Base-by-base conservation (phyloP, 1,139 yeast species). In the Groenewaldozyma sp. region DNA sequence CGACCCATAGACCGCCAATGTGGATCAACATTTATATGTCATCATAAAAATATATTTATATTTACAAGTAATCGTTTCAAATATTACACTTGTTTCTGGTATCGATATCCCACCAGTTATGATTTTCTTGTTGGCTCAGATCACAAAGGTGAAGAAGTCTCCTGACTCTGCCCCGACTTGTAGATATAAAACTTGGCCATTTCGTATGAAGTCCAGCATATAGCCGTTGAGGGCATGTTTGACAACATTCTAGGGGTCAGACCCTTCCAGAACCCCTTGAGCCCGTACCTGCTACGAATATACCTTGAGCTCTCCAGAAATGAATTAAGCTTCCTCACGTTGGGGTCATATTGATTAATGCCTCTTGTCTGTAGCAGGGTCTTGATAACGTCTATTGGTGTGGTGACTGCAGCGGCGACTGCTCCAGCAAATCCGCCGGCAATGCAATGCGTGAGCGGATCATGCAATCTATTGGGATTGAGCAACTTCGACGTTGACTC, bases 351-450 rank as follows among this genome's bases (percentile, higher is more conserved):
- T 7, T 36, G 32, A 29, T 44, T 44, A 26, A 48, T 28, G 13
- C 82, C 80, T 48, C 74, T 71, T 4, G 94, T 82, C 63, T 91
- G 99, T 49, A 91, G 65, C 18, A 88, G 76, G 0, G 99, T 91
- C 63, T 91, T 91, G 52, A 91, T 76, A 56, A 95, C 94, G 60
- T 91, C 99, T 47, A 91, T 71, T 5, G 99, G 99, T 20, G 94
- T 91, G 7, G 98, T 91, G 40, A 88, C 67, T 1, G 96, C 98
- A 3, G 98, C 96, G 24, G 97, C 95, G 20, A 84, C 71, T 10
- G 96, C 98, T 46, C 98, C 99, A 31, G 96, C 91, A 13, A 88
- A 63, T 38, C 95, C 98, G 53, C 99, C 99, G 45, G 94, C 74
- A 20, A 91, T 71, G 64, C 97, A 88, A 63, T 91, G 99, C 39